Evolutionary conservation across 345 rosid species (phyloP), one percentile per base, ranked within the genome.

Genomic region (Salix dunnii): DNA sequence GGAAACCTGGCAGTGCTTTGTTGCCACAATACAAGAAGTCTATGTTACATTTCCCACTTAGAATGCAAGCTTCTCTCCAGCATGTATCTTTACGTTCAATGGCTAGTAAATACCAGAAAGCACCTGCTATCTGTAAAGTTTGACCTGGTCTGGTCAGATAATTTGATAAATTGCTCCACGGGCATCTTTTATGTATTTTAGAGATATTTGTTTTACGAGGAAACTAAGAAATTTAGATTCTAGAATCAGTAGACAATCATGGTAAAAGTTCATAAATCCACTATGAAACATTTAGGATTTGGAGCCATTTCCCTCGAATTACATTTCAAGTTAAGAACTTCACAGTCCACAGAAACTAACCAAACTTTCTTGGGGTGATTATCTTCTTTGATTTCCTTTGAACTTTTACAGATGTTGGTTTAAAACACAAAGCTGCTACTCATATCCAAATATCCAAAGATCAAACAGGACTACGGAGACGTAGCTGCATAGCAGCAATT

Each of bases 101-200:
- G 6, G 96, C 93, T 62, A 94, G 84, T 23, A 92, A 82, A 84
- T 92, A 94, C 96, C 96, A 94, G 40, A 94, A 87, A 23, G 96
- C 94, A 43, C 98, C 98, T 9, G 79, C 87, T 74, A 92, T 89
- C 98, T 94, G 89, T 55, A 74, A 70, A 66, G 25, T 82, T 75
- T 17, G 67, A 49, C 42, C 49, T 42, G 30, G 28, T 67, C 18
- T 23, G 12, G 61, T 73, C 68, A 73, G 48, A 43, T 38, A 30
- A 25, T 60, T 18, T 27, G 21, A 30, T 35, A 10, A 66, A 3
- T 67, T 67, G 42, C 38, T 12, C 7, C 30, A 28, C 36, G 18
- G 6, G 67, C 20, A 62, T 40, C 38, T 42, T 73, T 30, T 9
- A 58, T 9, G 28, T 58, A 58, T 42, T 6, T 13, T 40, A 25